Evolutionary conservation across 495 filamentous ascomycete species (phyloP).

Genomic region (Daldinia caldariorum): DNA sequence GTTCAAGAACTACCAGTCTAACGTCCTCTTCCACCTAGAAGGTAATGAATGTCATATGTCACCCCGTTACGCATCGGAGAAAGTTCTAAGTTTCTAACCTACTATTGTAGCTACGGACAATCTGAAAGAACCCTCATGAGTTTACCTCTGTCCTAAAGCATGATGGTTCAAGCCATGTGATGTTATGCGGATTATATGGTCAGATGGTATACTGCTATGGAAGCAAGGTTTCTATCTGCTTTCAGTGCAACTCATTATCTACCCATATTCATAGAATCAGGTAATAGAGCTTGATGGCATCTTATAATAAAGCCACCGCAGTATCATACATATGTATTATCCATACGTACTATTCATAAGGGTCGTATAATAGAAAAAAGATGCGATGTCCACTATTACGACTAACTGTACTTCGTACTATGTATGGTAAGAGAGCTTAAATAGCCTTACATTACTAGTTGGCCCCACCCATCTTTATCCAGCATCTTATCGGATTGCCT

Average conservation of each 20-base stretch:
- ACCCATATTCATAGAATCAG: no score
- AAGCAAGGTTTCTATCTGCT: not conserved
- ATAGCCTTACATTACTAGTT: no score
- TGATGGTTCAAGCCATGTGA: not conserved
- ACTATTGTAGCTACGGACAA: conserved; percentile 77
- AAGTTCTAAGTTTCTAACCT: conserved; percentile 6
- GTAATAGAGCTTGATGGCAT: no score
- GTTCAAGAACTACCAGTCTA: conserved; percentile 99
- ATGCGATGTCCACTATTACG: no score
- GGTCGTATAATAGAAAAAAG: no score
- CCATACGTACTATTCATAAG: no score
- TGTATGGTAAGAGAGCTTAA: no score
- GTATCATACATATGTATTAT: no score
- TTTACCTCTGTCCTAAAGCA: not conserved
- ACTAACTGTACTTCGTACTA: no score
- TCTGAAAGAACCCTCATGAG: conserved; percentile 77
- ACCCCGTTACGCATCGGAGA: not conserved
- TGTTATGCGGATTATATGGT: not conserved
- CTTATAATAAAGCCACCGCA: no score
- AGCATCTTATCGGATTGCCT: not conserved
- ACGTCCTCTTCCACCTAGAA: conserved; percentile 96
- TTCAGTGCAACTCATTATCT: not conserved
- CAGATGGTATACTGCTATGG: no score
- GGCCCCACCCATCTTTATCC: conserved; percentile 10
- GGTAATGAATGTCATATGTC: conserved; percentile 63